A percentile compares a stretch with the other conserved stretches of the same genome.
phyloP scores from a whole-genome alignment of 2,329 filamentous ascomycete species.

The Xylaria sp. region DNA sequence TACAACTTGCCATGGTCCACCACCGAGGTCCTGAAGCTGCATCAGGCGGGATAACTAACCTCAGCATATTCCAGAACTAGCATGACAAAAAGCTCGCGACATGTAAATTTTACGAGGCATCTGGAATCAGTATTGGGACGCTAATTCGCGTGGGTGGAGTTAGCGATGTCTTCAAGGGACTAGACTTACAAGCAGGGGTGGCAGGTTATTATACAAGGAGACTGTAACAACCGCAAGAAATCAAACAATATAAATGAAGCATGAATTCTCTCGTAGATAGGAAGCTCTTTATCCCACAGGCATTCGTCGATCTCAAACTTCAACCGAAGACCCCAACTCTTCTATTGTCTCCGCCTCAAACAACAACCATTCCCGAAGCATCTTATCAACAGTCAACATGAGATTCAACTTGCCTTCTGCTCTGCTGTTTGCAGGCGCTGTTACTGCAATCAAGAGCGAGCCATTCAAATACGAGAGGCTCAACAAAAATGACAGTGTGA shows the following conservation, averaged over 20 bases:
- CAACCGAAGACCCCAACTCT: background rate
- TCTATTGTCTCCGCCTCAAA: background rate
- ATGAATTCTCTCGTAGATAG: background rate
- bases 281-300: background rate
- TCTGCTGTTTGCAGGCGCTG: slow-evolving; percentile 19
- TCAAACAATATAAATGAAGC: slow-evolving; percentile 28
- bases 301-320: background rate
- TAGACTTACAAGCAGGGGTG: slow-evolving; percentile 7
- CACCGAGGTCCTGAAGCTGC: background rate
- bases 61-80: slow-evolving; percentile 6
- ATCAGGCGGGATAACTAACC: background rate
- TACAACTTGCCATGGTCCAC: background rate
- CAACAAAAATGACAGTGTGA: slow-evolving; percentile 50
- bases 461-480: slow-evolving; percentile 51
- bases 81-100: slow-evolving; percentile 1
- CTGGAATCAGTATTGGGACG: background rate
- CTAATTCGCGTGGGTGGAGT: background rate
- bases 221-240: background rate
- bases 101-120: background rate
- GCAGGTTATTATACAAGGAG: background rate
- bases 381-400: slow-evolving; percentile 23
- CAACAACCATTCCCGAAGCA: background rate
- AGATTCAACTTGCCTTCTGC: slow-evolving; percentile 14
- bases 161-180: background rate
- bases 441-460: background rate